A percentile compares a stretch with the other conserved stretches of the same genome.
These are phyloP conservation scores for Globisporangium nunn DNA, from an alignment of 352 stramenopile genomes.

Conservation along the genomic window DNA sequence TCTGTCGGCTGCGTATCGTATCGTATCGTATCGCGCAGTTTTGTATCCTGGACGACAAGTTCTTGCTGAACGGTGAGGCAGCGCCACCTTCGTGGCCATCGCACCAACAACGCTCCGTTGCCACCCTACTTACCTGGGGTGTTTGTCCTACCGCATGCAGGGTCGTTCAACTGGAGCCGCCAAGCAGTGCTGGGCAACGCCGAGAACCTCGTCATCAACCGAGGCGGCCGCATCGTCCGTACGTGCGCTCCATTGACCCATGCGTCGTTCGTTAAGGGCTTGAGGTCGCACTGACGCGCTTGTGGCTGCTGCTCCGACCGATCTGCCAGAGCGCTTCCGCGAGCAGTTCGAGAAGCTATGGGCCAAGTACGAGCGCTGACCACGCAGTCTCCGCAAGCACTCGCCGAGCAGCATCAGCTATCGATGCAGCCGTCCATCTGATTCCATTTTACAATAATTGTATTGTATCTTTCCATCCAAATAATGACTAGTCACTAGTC, in stretches of 20 bases:
- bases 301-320: background rate
- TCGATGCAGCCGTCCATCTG: too few species aligned
- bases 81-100: too few species aligned
- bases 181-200: slow-evolving; percentile 56
- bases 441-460: too few species aligned
- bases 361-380: slow-evolving; percentile 39
- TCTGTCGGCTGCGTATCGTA: background rate
- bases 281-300: background rate
- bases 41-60: slow-evolving; percentile 55
- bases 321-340: slow-evolving; percentile 34
- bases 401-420: too few species aligned
- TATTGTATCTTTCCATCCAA: too few species aligned
- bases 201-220: slow-evolving; percentile 58
- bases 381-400: too few species aligned
- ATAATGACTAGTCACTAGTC: too few species aligned
- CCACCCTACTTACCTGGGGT: background rate
- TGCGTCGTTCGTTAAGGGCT: background rate
- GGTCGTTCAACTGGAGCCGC: slow-evolving; percentile 73
- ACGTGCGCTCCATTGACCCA: slow-evolving; percentile 1
- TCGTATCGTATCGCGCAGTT: slow-evolving; percentile 24
- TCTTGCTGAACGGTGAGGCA: slow-evolving; percentile 45
- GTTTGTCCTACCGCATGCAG: slow-evolving; percentile 5
- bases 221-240: slow-evolving; percentile 46
- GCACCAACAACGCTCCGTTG: too few species aligned
- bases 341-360: slow-evolving; percentile 61